Percentiles rank a stretch among this genome's conserved stretches.
phyloP scores from a whole-genome alignment of 345 rosid genomes.

The Clarkia xantiana region DNA sequence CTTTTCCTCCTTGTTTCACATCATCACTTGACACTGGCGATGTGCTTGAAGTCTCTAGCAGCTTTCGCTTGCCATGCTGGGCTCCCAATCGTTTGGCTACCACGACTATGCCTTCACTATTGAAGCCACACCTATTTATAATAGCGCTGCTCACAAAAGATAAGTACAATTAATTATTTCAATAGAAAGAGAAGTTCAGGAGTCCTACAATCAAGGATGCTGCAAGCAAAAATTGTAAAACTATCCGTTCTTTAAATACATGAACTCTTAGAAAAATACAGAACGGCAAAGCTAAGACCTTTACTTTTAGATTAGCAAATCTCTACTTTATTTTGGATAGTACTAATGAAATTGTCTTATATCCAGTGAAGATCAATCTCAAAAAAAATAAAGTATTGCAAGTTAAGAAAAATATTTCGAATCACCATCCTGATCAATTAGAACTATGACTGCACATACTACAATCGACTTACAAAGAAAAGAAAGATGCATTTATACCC shows the following conservation, averaged over 20 bases:
- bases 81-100: conserved; percentile 96
- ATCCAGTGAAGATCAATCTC: not conserved
- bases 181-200: too few relatives aligned
- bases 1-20: conserved; percentile 76
- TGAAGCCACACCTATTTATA: conserved; percentile 89
- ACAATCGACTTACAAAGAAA: not conserved
- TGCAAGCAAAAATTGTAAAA: too few relatives aligned
- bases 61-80: conserved; percentile 93
- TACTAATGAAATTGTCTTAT: not conserved
- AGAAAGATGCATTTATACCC: conserved; percentile 34
- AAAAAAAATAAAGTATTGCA: too few relatives aligned
- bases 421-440: too few relatives aligned
- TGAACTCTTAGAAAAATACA: not conserved
- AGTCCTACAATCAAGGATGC: too few relatives aligned
- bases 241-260: not conserved
- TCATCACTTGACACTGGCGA: conserved; percentile 41
- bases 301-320: too few relatives aligned
- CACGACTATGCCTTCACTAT: conserved; percentile 90
- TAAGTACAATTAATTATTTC: too few relatives aligned
- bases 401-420: not conserved
- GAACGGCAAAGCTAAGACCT: too few relatives aligned
- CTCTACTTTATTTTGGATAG: too few relatives aligned
- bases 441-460: not conserved
- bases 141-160: conserved; percentile 48
- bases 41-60: conserved; percentile 65